Conservation (phyloP, 352 stramenopile genomes). For the Phytophthora parvispora region DNA sequence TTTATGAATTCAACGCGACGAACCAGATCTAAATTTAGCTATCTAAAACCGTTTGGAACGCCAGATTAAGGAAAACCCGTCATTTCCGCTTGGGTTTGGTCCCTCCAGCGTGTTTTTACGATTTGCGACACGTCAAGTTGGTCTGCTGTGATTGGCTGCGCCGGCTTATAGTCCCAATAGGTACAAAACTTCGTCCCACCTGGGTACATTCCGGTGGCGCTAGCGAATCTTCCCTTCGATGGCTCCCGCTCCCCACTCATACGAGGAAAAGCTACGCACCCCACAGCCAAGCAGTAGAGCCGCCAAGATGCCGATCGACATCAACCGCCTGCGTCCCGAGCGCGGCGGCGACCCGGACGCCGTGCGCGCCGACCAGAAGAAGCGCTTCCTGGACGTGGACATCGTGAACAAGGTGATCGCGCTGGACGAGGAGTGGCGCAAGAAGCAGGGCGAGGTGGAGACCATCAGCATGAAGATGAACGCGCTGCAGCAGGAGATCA, state of each 20-base stretch:
- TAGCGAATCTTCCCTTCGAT: constrained; percentile 31
- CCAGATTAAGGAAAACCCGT: neutral
- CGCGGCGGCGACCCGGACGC: constrained; percentile 96
- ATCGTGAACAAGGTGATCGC: constrained; percentile 97
- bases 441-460: constrained; percentile 89
- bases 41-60: neutral
- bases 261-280: constrained; percentile 35
- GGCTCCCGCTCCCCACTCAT: constrained; percentile 21
- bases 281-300: constrained; percentile 26
- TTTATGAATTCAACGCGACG: constrained; percentile 20
- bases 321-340: constrained; percentile 97
- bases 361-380: constrained; percentile 94
- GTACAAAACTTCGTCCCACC: neutral
- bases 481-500: constrained; percentile 87
- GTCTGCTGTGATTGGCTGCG: constrained; percentile 9
- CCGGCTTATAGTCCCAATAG: neutral
- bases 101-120: constrained; percentile 2
- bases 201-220: constrained; percentile 6
- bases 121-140: constrained; percentile 6
- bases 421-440: constrained; percentile 93
- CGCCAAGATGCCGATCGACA: constrained; percentile 97
- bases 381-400: constrained; percentile 95
- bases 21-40: neutral
- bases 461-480: constrained; percentile 91
- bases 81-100: neutral